A percentile compares a stretch with the other conserved stretches of the same genome.
These are phyloP conservation scores for Babesia divergens DNA, from an alignment of 169 alveolate species.

Conservation along the genomic window DNA sequence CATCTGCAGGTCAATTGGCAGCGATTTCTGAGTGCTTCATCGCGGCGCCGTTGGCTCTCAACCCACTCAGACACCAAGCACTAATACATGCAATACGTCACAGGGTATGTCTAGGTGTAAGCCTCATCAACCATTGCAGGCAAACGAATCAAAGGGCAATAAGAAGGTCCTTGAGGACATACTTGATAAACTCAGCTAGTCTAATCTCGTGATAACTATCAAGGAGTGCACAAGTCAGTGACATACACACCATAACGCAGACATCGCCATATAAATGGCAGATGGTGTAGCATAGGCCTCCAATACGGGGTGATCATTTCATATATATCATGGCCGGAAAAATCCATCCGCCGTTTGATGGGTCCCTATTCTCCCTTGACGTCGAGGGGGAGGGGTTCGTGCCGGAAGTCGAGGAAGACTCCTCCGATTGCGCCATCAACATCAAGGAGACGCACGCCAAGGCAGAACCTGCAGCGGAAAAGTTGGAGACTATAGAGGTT, in stretches of 20 bases:
- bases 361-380: conserved; percentile 37
- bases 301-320: not conserved
- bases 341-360: not conserved
- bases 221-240: not conserved
- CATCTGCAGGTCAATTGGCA: conserved; percentile 32
- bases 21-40: conserved; percentile 40
- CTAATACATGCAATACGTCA: conserved; percentile 8
- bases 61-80: conserved; percentile 26
- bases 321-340: not conserved
- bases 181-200: not conserved
- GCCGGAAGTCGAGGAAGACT: conserved; percentile 42
- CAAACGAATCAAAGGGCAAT: not conserved
- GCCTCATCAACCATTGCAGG: not conserved
- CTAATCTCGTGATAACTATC: too few species aligned
- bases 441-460: conserved; percentile 11
- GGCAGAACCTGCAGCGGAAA: not conserved
- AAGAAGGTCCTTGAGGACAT: conserved; percentile 7
- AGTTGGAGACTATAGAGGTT: not conserved
- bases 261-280: not conserved
- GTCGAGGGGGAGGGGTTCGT: conserved; percentile 52
- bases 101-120: not conserved
- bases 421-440: conserved; percentile 37
- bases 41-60: conserved; percentile 32
- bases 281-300: too few species aligned
- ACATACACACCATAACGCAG: not conserved